Percentiles rank a stretch among this genome's conserved stretches.
Evolutionary conservation across 1,284 basidiomycete genomes (phyloP).

Genomic region (Exobasidium cylindrosporum): DNA sequence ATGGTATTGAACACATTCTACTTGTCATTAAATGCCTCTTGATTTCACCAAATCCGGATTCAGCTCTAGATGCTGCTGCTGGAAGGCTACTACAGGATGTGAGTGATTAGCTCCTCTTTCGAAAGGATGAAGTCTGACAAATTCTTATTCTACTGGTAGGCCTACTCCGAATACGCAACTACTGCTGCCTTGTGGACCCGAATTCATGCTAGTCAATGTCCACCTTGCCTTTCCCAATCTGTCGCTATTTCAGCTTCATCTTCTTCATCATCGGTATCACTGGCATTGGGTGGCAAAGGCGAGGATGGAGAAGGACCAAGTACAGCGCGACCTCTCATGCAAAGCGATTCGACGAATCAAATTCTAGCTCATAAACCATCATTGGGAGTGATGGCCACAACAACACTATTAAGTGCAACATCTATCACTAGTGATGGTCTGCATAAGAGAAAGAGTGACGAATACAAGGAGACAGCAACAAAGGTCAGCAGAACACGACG

Average conservation of each 20-base stretch:
- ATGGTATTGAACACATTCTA: slow-evolving; percentile 30
- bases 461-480: background rate
- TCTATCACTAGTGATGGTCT: background rate
- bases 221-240: background rate
- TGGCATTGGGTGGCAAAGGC: background rate
- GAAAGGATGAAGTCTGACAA: too few relatives aligned
- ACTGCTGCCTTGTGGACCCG: slow-evolving; percentile 14
- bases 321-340: background rate
- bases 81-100: slow-evolving; percentile 78
- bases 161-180: slow-evolving; percentile 14
- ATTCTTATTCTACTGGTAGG: background rate
- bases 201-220: slow-evolving; percentile 8
- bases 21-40: slow-evolving; percentile 66
- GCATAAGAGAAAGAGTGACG: background rate
- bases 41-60: slow-evolving; percentile 93
- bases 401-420: background rate
- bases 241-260: background rate
- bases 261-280: background rate
- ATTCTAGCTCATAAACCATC: slow-evolving; percentile 1
- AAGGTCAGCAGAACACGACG: background rate
- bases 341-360: background rate
- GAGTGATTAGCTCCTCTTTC: too few relatives aligned
- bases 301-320: background rate
- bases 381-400: background rate
- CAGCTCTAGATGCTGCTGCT: slow-evolving; percentile 88